phyloP scores from a whole-genome alignment of 768 basidiomycete genomes.

The Strobilomyces confusus region DNA sequence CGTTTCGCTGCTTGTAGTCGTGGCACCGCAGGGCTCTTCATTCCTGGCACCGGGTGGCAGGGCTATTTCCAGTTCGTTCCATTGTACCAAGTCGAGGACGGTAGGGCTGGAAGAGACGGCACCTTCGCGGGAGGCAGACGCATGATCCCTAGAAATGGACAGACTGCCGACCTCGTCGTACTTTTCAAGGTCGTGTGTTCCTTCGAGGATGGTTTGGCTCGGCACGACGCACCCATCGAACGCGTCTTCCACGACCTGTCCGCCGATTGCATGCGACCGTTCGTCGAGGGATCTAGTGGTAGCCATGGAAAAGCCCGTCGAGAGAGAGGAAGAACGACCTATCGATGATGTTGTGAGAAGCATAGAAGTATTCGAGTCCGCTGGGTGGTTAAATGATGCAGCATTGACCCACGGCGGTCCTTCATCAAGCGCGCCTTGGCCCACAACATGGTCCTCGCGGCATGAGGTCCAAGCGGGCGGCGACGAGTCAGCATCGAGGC shows the following conservation, averaged over 20 bases:
- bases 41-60: background rate
- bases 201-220: background rate
- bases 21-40: background rate
- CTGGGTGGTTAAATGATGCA: background rate
- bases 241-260: background rate
- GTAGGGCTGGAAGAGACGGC: background rate
- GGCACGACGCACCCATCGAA: constrained; percentile 11
- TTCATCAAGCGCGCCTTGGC: background rate
- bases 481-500: background rate
- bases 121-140: background rate
- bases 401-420: constrained; percentile 1
- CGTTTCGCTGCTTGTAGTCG: background rate
- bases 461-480: background rate
- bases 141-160: background rate
- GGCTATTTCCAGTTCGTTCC: background rate
- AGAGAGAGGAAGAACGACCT: background rate
- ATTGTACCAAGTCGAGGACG: background rate
- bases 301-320: background rate
- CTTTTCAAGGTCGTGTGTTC: background rate
- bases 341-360: background rate
- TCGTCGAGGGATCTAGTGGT: background rate
- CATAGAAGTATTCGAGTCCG: background rate
- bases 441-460: background rate
- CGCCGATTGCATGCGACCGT: background rate
- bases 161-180: background rate